Evolutionary conservation across 768 basidiomycete species (phyloP).

Genomic region (Termitomyces sp.): DNA sequence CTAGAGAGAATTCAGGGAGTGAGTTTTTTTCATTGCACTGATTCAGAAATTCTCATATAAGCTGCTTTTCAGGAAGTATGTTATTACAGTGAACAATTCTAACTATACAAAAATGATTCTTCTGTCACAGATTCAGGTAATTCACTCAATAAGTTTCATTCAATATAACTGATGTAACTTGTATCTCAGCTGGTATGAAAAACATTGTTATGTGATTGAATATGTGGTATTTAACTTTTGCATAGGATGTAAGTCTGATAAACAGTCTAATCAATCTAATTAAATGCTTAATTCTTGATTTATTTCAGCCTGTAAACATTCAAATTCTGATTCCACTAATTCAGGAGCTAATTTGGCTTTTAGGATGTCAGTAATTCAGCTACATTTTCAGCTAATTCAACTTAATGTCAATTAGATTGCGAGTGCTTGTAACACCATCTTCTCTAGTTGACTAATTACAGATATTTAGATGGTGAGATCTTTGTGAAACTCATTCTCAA

Average conservation of each 20-base stretch:
- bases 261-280: not conserved
- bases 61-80: not conserved
- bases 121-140: too few species aligned
- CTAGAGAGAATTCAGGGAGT: not conserved
- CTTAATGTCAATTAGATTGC: too few species aligned
- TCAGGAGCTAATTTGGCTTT: not conserved
- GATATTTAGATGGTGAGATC: not conserved
- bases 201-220: not conserved
- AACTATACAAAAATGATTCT: too few species aligned
- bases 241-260: conserved; percentile 5
- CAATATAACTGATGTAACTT: not conserved
- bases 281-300: not conserved
- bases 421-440: too few species aligned
- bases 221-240: not conserved
- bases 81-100: not conserved
- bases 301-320: not conserved
- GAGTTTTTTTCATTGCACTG: not conserved
- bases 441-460: too few species aligned
- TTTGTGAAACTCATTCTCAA: not conserved
- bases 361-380: not conserved
- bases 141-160: not conserved
- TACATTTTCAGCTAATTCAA: too few species aligned
- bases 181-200: not conserved
- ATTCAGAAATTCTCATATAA: not conserved
- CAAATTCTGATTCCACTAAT: not conserved